Base-by-base conservation (phyloP, 164 flowering plant genomes). In the Berberis thunbergii region DNA sequence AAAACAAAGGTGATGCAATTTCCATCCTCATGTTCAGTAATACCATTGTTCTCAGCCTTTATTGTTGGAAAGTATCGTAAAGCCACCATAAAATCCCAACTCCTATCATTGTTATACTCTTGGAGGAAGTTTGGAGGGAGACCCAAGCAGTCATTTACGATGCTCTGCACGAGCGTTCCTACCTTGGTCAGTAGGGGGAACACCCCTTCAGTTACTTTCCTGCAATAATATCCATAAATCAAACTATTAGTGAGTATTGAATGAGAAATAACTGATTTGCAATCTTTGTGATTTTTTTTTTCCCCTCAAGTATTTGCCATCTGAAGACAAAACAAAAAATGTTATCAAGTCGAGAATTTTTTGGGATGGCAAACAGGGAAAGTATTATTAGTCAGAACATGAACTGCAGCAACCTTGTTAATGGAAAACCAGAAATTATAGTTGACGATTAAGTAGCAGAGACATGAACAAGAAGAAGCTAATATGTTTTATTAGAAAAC, bases 91-190 rank as follows among this genome's bases (percentile, higher is more conserved):
- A 82, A 74, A 74, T 82, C 89, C 67, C 73, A 76, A 42, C 78
- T 81, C 53, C 84, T 57, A 45, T 83, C 85, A 61, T 68, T 56
- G 45, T 78, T 85, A 69, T 64, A 83, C 13, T 81, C 74, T 58
- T 73, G 67, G 26, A 85, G 79, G 42, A 80, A 78, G 39, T 75
- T 66, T 0, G 74, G 73, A 65, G 87, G 84, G 5, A 83, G 81
- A 6, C 78, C 82, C 67, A 85, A 63, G 56, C 85, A 74, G 4
- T 83, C 79, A 50, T 77, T 83, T 40, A 85, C 1, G 26, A 81
- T 75, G 67, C 4, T 65, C 73, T 83, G 84, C 8, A 85, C 39
- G 6, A 85, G 56, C 59, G 13, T 13, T 10, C 80, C 81, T 3
- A 67, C 72, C 57, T 75, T 72, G 43, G n/a, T 45, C 40, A 85